phyloP scores from a whole-genome alignment of 1,284 basidiomycete species.

The Ustilago curta region DNA sequence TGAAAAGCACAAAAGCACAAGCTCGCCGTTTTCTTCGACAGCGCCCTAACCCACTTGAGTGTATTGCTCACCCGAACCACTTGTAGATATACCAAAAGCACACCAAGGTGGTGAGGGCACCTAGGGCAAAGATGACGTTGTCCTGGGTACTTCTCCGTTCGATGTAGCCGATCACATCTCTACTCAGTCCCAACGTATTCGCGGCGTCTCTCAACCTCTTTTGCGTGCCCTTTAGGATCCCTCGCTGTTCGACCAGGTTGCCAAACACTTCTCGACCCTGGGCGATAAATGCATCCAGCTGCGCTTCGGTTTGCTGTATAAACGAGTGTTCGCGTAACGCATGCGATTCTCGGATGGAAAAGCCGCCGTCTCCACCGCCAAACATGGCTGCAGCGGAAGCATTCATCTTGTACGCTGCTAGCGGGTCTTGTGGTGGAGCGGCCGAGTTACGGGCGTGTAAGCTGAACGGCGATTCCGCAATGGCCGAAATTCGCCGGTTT shows the following conservation, averaged over 20 bases:
- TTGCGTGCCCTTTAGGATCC: slow-evolving; percentile 66
- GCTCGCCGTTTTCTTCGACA: not conserved
- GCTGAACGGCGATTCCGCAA: slow-evolving; percentile 59
- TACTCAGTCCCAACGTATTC: slow-evolving; percentile 65
- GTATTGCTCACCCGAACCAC: slow-evolving; percentile 53
- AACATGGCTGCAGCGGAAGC: slow-evolving; percentile 63
- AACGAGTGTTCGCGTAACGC: slow-evolving; percentile 67
- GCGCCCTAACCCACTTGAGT: not conserved
- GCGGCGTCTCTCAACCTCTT: slow-evolving; percentile 62
- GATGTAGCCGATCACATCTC: slow-evolving; percentile 68
- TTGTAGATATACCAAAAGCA: slow-evolving; percentile 68
- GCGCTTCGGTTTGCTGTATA: slow-evolving; percentile 65
- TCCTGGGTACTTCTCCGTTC: slow-evolving; percentile 67
- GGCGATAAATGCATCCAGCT: slow-evolving; percentile 67
- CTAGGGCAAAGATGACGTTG: slow-evolving; percentile 65
- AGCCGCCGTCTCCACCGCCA: slow-evolving; percentile 26
- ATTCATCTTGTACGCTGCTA: slow-evolving; percentile 66
- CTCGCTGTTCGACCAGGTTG: slow-evolving; percentile 67
- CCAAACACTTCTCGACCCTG: slow-evolving; percentile 66
- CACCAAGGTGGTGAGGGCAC: slow-evolving; percentile 64
- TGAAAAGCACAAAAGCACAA: not conserved
- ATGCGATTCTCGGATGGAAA: slow-evolving; percentile 59
- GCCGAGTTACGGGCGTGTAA: slow-evolving; percentile 53
- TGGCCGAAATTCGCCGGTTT: slow-evolving; percentile 21
- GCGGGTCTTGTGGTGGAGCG: slow-evolving; percentile 42